Conservation (phyloP, 805 yeast species). For the Clavispora vitiphila region DNA sequence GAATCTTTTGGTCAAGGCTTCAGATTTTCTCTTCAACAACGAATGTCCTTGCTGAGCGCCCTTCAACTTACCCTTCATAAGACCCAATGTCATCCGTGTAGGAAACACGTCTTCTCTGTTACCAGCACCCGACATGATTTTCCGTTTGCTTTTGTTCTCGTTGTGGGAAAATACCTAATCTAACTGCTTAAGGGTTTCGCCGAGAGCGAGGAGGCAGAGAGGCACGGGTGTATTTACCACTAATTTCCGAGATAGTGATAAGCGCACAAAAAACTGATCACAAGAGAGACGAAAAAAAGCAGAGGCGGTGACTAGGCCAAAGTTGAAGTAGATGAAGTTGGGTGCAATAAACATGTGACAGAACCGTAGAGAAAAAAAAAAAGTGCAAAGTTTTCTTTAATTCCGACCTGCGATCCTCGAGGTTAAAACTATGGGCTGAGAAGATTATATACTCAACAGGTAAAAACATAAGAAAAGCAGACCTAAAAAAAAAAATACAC, state of each 20-base stretch:
- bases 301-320: no score
- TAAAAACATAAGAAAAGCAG: no score
- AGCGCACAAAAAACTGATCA: neutral
- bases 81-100: conserved; percentile 92
- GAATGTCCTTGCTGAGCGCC: conserved; percentile 98
- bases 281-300: no score
- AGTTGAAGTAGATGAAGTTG: no score
- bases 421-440: no score
- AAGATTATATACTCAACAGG: no score
- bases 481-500: no score
- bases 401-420: no score
- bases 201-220: conserved; percentile 6
- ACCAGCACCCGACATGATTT: conserved; percentile 58
- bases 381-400: no score
- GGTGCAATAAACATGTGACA: no score
- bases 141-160: neutral
- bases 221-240: conserved; percentile 4
- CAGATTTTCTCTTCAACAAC: conserved; percentile 88
- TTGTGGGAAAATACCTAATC: neutral
- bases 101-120: conserved; percentile 95
- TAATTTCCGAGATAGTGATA: neutral
- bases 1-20: conserved; percentile 92
- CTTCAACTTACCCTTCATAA: conserved; percentile 92
- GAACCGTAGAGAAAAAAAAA: no score
- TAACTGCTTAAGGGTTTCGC: conserved; percentile 5